Base-by-base conservation (phyloP, 2,329 filamentous ascomycete species). In the Pyrenophora tritici-repentis region DNA sequence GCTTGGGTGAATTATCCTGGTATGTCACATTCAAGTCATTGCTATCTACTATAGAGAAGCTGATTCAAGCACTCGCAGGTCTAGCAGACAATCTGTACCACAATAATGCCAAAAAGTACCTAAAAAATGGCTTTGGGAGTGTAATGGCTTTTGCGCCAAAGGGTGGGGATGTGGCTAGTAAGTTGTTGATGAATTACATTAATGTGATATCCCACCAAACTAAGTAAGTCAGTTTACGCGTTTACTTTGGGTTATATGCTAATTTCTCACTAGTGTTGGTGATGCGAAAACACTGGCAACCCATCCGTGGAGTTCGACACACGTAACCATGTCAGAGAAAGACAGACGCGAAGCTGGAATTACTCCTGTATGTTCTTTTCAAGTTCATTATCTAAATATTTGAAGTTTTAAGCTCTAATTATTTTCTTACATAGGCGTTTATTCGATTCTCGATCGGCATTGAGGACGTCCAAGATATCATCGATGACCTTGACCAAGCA, bases 251-350 rank as follows among this genome's bases (percentile, higher is more conserved):
- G 37, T 39, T 29, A 17, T 14, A 9, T 13, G 9, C 37, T 39
- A 8, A 39, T 39, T 22, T n/a, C 13, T 7, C 8, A 50, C 58
- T n/a, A 20, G 59, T 68, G 61, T 66, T 5, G 63, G 63, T 0
- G 63, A 69, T 36, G 62, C 64, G n/a, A 73, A 73, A 42, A 66
- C 62, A 22, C 53, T 68, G 24, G 60, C 65, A 42, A 65, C 61
- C 16, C 61, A 66, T 36, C 63, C 60, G n/a, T 67, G 59, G 61
- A 47, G 49, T 9, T 65, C 64, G 10, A 68, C 65, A 12, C 65
- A 67, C 55, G 58, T 62, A 41, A 56, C 61, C 38, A 62, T 64
- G 18, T 53, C 60, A 13, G 60, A 62, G 36, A 51, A 65, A 14
- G 60, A 62, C 26, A 39, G 37, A 24, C 37, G 37, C 37, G 37